These are phyloP conservation scores for Ascocoryne sarcoides DNA, from an alignment of 2,329 filamentous ascomycete genomes.

Conservation along the genomic window DNA sequence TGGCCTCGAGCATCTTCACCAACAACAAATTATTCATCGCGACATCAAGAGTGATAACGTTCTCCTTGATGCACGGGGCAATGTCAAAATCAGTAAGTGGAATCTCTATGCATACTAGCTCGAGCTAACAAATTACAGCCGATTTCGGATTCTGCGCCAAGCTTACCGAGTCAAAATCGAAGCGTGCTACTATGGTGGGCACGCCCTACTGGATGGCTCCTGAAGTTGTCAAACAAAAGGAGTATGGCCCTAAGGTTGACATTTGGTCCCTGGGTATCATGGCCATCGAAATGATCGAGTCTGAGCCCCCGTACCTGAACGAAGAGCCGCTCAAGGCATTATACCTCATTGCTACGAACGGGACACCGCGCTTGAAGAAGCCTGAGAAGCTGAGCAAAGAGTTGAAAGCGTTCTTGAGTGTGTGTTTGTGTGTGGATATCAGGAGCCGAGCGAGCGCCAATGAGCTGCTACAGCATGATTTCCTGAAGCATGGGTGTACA, in stretches of 20 bases:
- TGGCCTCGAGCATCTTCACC: slow-evolving; percentile 87
- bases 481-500: slow-evolving; percentile 85
- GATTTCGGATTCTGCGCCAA: slow-evolving; percentile 99
- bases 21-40: slow-evolving; percentile 94
- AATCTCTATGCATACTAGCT: neutral
- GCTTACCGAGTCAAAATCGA: slow-evolving; percentile 90
- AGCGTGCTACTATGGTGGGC: slow-evolving; percentile 98
- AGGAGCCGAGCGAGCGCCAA: slow-evolving; percentile 86
- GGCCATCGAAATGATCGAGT: slow-evolving; percentile 99
- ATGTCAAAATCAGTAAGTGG: slow-evolving; percentile 90
- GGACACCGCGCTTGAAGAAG: slow-evolving; percentile 93
- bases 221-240: slow-evolving; percentile 98
- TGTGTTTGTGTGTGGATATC: slow-evolving; percentile 94
- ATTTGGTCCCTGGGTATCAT: slow-evolving; percentile 99
- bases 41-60: slow-evolving; percentile 99
- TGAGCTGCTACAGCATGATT: slow-evolving; percentile 86
- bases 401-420: slow-evolving; percentile 91
- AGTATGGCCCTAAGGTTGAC: slow-evolving; percentile 96
- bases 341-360: slow-evolving; percentile 96
- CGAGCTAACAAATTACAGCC: slow-evolving; percentile 46
- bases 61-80: slow-evolving; percentile 82
- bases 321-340: slow-evolving; percentile 96
- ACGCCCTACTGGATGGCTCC: slow-evolving; percentile 99
- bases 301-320: slow-evolving; percentile 94
- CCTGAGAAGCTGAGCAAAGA: slow-evolving; percentile 97